phyloP scores from a whole-genome alignment of 2,329 filamentous ascomycete genomes.

The Ceratocystis huliohia region DNA sequence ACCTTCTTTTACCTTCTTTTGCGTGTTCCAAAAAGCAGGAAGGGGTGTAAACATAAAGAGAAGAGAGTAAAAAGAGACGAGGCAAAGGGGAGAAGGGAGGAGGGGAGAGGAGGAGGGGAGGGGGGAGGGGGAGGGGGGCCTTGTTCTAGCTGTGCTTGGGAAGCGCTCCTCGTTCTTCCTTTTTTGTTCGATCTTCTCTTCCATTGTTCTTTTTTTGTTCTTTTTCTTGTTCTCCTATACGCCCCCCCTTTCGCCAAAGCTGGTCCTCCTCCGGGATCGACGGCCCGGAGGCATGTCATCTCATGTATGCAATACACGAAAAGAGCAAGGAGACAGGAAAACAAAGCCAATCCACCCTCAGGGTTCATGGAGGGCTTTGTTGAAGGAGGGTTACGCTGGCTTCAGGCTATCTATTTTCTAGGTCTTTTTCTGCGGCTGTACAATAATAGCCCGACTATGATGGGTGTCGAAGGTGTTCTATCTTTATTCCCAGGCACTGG shows the following conservation, averaged over 20 bases:
- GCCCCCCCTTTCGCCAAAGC: not conserved
- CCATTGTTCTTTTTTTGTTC: constrained; percentile 11
- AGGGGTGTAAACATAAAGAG: too few relatives aligned
- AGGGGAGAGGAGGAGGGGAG: not conserved
- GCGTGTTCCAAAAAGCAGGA: too few relatives aligned
- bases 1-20: too few relatives aligned
- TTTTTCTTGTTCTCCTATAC: not conserved
- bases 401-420: not conserved
- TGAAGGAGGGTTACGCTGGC: not conserved
- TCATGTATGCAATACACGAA: not conserved
- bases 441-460: not conserved
- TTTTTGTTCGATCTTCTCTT: constrained; percentile 2
- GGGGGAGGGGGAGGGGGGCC: not conserved
- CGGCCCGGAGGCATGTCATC: constrained; percentile 3
- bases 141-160: not conserved
- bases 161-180: not conserved
- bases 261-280: not conserved
- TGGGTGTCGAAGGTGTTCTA: not conserved
- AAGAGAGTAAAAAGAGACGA: too few relatives aligned
- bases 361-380: not conserved
- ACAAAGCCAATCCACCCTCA: too few relatives aligned
- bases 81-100: not conserved
- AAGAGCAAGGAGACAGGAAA: not conserved
- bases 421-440: not conserved
- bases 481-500: not conserved